Evolutionary conservation across 306 rosid species (phyloP).

Genomic region (Luffa acutangula): DNA sequence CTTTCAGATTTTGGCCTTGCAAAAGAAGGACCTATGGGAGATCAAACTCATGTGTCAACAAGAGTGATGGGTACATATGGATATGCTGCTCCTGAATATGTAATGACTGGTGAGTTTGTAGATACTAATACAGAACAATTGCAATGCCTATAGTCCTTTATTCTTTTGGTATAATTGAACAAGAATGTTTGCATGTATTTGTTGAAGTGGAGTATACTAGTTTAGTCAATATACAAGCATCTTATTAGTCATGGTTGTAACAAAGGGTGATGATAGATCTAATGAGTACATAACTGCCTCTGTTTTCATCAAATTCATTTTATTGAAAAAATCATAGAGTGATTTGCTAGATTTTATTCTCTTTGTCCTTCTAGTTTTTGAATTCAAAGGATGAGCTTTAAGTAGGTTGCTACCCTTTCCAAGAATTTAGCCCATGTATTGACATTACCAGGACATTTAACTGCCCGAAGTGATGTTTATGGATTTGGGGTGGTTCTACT

Average conservation of each 20-base stretch:
- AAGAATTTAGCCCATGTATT: conserved; percentile 15
- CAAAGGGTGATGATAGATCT: neutral
- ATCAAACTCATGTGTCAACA: conserved; percentile 74
- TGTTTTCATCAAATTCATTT: neutral
- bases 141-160: neutral
- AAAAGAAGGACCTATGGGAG: conserved; percentile 79
- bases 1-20: conserved; percentile 80
- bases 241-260: neutral
- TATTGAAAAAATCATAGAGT: neutral
- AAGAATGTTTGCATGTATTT: neutral
- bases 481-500: conserved; percentile 80
- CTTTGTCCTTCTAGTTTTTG: conserved; percentile 1
- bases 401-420: neutral
- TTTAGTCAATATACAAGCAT: neutral
- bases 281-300: neutral
- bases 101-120: conserved; percentile 62
- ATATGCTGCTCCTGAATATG: conserved; percentile 74
- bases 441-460: conserved; percentile 53
- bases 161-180: neutral
- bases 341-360: neutral
- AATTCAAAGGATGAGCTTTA: conserved; percentile 5
- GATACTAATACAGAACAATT: neutral
- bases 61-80: conserved; percentile 82
- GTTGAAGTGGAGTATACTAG: neutral
- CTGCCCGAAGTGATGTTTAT: conserved; percentile 68